Evolutionary conservation across 257 asterid genomes (phyloP).

Genomic region (Solanum bulbocastanum): DNA sequence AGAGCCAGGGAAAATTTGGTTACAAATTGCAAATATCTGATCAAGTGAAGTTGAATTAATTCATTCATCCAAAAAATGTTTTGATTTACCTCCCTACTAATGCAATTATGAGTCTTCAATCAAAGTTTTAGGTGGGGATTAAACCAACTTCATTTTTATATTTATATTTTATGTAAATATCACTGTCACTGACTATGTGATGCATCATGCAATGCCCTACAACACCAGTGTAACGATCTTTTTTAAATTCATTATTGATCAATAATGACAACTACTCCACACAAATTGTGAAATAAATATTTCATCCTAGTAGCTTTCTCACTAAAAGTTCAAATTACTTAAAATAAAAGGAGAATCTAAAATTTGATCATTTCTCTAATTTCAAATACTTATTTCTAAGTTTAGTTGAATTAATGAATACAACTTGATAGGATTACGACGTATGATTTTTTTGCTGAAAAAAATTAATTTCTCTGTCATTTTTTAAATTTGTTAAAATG

Average conservation of each 20-base stretch:
- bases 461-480: not conserved
- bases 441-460: not conserved
- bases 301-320: not conserved
- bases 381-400: not conserved
- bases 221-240: not conserved
- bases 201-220: no score
- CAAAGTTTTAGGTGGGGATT: not conserved
- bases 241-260: not conserved
- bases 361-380: not conserved
- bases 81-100: not conserved
- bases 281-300: not conserved
- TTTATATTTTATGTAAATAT: not conserved
- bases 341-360: not conserved
- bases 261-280: not conserved
- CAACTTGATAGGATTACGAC: not conserved
- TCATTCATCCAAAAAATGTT: not conserved
- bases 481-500: not conserved
- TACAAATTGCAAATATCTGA: not conserved
- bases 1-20: not conserved
- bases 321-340: not conserved
- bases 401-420: not conserved
- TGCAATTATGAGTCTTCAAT: not conserved
- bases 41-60: not conserved
- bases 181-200: not conserved
- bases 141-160: not conserved